Evolutionary conservation across 2,329 filamentous ascomycete species (phyloP), one percentile per base, ranked within the genome.

Genomic region (Coniella vitis): DNA sequence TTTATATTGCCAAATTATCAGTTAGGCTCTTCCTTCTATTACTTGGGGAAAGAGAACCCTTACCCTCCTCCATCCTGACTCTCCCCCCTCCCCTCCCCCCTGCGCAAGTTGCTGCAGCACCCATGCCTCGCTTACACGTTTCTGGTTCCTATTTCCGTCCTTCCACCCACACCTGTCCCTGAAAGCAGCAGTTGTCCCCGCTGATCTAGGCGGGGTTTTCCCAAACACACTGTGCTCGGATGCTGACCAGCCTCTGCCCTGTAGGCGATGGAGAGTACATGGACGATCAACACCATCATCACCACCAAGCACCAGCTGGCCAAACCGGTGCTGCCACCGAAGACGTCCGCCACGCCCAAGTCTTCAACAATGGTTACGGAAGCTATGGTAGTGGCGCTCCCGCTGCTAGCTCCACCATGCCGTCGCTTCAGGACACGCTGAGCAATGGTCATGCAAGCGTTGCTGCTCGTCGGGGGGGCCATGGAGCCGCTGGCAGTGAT

Each of bases 301-400:
- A 84, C 63, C 84, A 87, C 62, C 81, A 84, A 49, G 49, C 52
- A 7, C 52, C 48, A 3, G 41, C 52, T 21, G 49, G 49, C 34
- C 49, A 52, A 38, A 22, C 41, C 16, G 43, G 38, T 22, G 41
- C 21, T 56, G 54, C 54, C 47, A 69, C 75, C 53, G 78, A 81
- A 54, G 86, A 90, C 61, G 75, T 86, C 54, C 84, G 87, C 57
- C 83, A 84, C 49, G 72, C 80, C 37, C 87, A 93, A 53, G 83
- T 84, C 57, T 94, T 93, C 67, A 52, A 49, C 40, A 74, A 79
- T 42, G 78, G 78, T 41, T 89, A 90, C 60, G 75, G 69, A 60
- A 75, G 69, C 47, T 88, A 87, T 61, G 79, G 83, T 47, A 72
- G 72, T 46, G 75, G 78, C 60, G 69, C 81, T 40, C 70, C 73